Evolutionary conservation across 371 early-diverging fungal genomes (phyloP).

Genomic region (Umbelopsis sp.): DNA sequence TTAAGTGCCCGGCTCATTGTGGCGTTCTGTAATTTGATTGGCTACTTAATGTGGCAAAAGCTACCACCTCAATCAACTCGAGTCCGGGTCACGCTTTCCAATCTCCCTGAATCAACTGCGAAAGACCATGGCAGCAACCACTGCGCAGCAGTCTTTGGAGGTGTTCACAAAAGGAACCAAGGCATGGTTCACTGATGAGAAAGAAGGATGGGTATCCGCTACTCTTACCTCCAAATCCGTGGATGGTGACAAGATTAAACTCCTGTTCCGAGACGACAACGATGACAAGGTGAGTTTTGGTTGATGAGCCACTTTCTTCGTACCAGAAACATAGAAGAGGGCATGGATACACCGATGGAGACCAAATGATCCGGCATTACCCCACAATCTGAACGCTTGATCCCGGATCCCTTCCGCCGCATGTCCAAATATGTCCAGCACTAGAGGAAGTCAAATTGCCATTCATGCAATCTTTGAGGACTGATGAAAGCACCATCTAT

Average conservation of each 20-base stretch:
- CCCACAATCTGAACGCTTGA: not conserved
- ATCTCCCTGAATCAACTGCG: conserved; percentile 6
- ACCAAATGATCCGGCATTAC: not conserved
- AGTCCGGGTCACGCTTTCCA: conserved; percentile 10
- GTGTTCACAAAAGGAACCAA: conserved; percentile 71
- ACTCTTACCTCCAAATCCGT: conserved; percentile 59
- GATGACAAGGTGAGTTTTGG: conserved; percentile 42
- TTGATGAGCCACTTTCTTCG: not conserved
- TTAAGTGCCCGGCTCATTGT: not conserved
- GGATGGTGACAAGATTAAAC: conserved; percentile 56
- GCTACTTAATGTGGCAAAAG: not conserved
- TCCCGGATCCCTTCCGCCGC: not conserved
- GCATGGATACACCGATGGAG: not conserved
- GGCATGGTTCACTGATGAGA: conserved; percentile 90
- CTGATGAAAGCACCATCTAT: not conserved
- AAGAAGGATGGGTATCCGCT: conserved; percentile 86
- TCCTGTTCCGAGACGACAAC: conserved; percentile 65
- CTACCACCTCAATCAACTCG: not conserved
- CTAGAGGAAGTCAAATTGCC: not conserved
- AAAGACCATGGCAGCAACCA: conserved; percentile 20
- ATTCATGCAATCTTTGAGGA: not conserved
- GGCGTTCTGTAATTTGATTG: conserved; percentile 6
- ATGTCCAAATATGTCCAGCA: not conserved
- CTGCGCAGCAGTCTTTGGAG: conserved; percentile 44
- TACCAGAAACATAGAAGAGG: not conserved